Conservation (phyloP, 2,329 filamentous ascomycete genomes). For the Lomentospora prolificans region DNA sequence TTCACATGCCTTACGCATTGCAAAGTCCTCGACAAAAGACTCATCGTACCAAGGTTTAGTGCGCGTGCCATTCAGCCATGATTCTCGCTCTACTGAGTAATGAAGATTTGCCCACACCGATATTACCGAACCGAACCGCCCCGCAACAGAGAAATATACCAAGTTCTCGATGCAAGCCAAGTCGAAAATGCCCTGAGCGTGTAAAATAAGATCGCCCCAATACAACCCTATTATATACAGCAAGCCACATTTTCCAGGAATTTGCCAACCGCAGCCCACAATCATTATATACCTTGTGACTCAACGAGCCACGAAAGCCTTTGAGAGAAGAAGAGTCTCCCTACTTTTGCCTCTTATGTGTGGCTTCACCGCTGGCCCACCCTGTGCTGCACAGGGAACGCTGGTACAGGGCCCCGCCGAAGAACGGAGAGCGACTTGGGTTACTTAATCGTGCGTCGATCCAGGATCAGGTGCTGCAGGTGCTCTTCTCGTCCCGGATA, state of each 20-base stretch:
- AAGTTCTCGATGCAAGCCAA: background rate
- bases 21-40: background rate
- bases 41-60: too few relatives aligned
- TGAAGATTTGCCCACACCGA: background rate
- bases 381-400: background rate
- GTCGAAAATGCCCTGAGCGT: background rate
- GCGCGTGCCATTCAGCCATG: too few relatives aligned
- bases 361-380: background rate
- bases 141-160: background rate
- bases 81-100: too few relatives aligned
- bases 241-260: too few relatives aligned
- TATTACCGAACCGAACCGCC: background rate
- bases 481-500: background rate
- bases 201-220: background rate
- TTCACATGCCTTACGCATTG: too few relatives aligned
- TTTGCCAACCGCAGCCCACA: too few relatives aligned
- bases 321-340: background rate
- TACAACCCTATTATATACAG: too few relatives aligned
- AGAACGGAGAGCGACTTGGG: background rate
- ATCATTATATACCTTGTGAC: too few relatives aligned
- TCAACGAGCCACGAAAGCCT: too few relatives aligned
- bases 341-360: background rate
- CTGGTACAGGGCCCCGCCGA: background rate
- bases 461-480: background rate
- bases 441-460: background rate